phyloP scores from a whole-genome alignment of 495 filamentous ascomycete genomes.

The Apiosordaria backusii region DNA sequence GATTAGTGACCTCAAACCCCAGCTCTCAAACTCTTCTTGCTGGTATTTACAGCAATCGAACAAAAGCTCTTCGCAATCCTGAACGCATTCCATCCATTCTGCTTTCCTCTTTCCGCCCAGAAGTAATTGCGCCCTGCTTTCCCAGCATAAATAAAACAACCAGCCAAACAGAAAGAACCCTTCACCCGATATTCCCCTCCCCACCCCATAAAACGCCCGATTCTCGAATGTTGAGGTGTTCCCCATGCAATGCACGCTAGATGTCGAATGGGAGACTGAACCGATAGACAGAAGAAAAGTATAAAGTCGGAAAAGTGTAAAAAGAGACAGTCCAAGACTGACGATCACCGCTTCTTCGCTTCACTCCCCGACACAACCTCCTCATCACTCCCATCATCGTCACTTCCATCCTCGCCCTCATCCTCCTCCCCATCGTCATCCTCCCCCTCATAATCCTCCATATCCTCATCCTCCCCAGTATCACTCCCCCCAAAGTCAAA shows the following conservation, averaged over 20 bases:
- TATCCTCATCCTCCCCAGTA: constrained; percentile 54
- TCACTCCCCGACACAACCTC: not conserved
- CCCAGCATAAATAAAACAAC: not conserved
- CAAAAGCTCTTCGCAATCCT: not conserved
- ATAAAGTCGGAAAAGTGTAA: not conserved
- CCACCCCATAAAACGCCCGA: constrained; percentile 11
- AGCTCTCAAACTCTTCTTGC: not conserved
- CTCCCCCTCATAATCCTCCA: constrained; percentile 48
- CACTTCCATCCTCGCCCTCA: constrained; percentile 20
- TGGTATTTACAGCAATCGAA: not conserved
- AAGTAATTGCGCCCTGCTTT: not conserved
- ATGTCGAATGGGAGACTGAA: constrained; percentile 14
- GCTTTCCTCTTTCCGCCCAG: not conserved
- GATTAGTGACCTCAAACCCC: not conserved
- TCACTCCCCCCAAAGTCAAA: constrained; percentile 75
- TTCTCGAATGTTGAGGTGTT: not conserved
- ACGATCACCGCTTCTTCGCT: not conserved
- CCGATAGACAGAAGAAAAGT: not conserved
- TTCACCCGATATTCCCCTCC: not conserved
- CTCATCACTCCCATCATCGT: not conserved
- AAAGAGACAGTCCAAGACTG: not conserved
- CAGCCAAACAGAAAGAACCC: not conserved
- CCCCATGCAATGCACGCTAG: constrained; percentile 36
- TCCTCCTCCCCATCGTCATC: constrained; percentile 42
- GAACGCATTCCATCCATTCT: not conserved